A percentile compares a stretch with the other conserved stretches of the same genome.
Evolutionary conservation across 768 basidiomycete genomes (phyloP).

Genomic region (Postia placenta): DNA sequence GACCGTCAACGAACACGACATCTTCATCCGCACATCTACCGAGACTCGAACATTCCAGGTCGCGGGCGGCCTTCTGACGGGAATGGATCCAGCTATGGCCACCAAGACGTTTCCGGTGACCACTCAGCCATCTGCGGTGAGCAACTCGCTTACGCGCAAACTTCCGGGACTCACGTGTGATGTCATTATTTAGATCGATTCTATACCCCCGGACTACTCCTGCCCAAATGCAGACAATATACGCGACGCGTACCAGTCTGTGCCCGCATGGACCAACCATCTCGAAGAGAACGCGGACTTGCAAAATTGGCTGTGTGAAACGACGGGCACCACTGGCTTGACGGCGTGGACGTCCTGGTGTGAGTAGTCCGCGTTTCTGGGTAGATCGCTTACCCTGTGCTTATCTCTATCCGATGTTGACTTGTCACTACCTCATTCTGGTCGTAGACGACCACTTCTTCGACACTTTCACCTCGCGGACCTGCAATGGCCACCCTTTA

Average conservation of each 20-base stretch:
- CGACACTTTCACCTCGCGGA: conserved; percentile 44
- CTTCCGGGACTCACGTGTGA: background rate
- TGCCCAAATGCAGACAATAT: conserved; percentile 37
- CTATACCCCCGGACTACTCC: conserved; percentile 37
- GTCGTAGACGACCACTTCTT: conserved; percentile 42
- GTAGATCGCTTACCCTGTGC: conserved; percentile 1
- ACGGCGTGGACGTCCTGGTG: conserved; percentile 44
- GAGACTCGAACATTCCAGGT: conserved; percentile 44
- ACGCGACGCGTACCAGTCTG: conserved; percentile 35
- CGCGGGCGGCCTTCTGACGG: conserved; percentile 37
- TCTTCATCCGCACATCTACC: conserved; percentile 39
- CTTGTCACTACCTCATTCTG: background rate
- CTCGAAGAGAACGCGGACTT: conserved; percentile 30
- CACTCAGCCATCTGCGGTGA: conserved; percentile 36
- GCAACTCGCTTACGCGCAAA: conserved; percentile 6
- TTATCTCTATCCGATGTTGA: conserved; percentile 1
- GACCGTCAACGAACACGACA: conserved; percentile 27
- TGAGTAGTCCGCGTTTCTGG: conserved; percentile 16
- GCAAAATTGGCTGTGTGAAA: conserved; percentile 30
- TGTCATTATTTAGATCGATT: conserved; percentile 34
- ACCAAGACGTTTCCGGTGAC: conserved; percentile 31
- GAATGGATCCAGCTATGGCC: conserved; percentile 35
- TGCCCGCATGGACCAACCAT: conserved; percentile 42
- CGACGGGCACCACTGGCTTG: conserved; percentile 35
- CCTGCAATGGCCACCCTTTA: conserved; percentile 37